Evolutionary conservation across 176 grass and related monocot species (phyloP).

Genomic region (Panicum miliaceum): DNA sequence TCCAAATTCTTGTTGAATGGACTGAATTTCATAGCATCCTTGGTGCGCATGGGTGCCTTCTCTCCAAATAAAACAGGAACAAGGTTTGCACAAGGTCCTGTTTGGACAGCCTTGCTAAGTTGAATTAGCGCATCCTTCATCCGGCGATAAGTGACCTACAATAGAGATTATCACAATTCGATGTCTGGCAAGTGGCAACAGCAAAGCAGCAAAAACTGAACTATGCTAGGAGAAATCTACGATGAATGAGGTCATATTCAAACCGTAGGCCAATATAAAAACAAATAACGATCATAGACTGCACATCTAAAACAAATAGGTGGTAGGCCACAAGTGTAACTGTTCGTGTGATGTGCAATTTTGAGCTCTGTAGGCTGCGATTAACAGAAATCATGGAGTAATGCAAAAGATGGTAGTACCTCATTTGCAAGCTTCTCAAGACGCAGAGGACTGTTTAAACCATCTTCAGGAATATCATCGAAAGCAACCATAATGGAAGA

Average conservation of each 20-base stretch:
- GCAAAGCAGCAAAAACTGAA: slow-evolving; percentile 12
- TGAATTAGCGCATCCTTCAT: slow-evolving; percentile 95
- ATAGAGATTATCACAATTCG: slow-evolving; percentile 45
- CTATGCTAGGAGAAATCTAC: neutral
- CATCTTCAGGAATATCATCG: slow-evolving; percentile 98
- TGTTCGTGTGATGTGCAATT: neutral
- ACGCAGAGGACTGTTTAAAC: slow-evolving; percentile 86
- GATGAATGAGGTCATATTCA: neutral
- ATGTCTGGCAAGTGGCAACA: slow-evolving; percentile 17
- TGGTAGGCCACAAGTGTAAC: neutral
- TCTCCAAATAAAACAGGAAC: slow-evolving; percentile 97
- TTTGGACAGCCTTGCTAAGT: slow-evolving; percentile 79
- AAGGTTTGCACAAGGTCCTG: slow-evolving; percentile 78
- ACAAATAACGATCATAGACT: neutral
- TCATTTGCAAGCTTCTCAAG: slow-evolving; percentile 99
- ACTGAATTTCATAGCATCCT: slow-evolving; percentile 71
- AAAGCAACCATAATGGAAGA: slow-evolving; percentile 91
- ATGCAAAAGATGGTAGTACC: slow-evolving; percentile 49
- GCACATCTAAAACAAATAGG: slow-evolving; percentile 17
- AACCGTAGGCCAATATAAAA: neutral
- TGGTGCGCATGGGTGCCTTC: slow-evolving; percentile 61
- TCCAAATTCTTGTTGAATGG: slow-evolving; percentile 97
- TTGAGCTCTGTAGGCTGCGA: neutral
- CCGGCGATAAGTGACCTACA: slow-evolving; percentile 88
- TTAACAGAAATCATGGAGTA: neutral